Evolutionary conservation across 1,139 yeast genomes (phyloP).

Genomic region (Zygosaccharomyces sapae): DNA sequence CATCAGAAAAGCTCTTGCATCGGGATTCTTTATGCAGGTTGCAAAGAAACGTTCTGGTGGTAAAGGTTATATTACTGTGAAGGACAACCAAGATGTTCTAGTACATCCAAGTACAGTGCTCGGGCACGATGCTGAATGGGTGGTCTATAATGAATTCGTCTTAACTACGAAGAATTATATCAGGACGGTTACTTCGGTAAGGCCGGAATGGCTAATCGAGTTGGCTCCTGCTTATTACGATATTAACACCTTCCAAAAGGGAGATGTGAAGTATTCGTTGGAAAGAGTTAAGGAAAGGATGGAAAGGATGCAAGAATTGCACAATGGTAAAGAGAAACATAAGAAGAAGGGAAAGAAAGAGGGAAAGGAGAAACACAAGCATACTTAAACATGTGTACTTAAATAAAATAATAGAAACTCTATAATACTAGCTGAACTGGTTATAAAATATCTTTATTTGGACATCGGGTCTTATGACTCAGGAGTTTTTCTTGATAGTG

Average conservation of each 20-base stretch:
- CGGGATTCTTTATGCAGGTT: constrained; percentile 98
- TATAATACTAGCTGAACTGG: constrained; percentile 1
- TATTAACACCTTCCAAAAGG: constrained; percentile 67
- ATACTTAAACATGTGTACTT: constrained; percentile 1
- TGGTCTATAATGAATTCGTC: constrained; percentile 90
- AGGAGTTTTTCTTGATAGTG: not conserved
- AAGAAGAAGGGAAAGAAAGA: constrained; percentile 26
- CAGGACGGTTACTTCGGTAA: constrained; percentile 86
- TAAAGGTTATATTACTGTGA: constrained; percentile 78
- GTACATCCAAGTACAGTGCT: constrained; percentile 91
- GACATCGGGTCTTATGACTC: not conserved
- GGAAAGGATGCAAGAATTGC: constrained; percentile 42
- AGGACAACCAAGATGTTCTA: constrained; percentile 93
- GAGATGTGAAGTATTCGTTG: constrained; percentile 76
- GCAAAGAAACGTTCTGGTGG: constrained; percentile 80
- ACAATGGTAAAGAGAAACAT: constrained; percentile 30
- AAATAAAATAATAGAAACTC: not conserved
- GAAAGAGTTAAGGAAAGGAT: constrained; percentile 60
- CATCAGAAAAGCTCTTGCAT: constrained; percentile 77
- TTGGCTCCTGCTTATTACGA: constrained; percentile 83
- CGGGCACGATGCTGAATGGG: constrained; percentile 85
- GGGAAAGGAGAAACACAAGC: constrained; percentile 14
- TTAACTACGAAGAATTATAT: constrained; percentile 89
- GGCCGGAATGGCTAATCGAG: constrained; percentile 83
- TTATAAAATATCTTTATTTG: not conserved